These are phyloP conservation scores for Rhododendron williamsianum DNA, from an alignment of 148 eudicot species.

Conservation along the genomic window DNA sequence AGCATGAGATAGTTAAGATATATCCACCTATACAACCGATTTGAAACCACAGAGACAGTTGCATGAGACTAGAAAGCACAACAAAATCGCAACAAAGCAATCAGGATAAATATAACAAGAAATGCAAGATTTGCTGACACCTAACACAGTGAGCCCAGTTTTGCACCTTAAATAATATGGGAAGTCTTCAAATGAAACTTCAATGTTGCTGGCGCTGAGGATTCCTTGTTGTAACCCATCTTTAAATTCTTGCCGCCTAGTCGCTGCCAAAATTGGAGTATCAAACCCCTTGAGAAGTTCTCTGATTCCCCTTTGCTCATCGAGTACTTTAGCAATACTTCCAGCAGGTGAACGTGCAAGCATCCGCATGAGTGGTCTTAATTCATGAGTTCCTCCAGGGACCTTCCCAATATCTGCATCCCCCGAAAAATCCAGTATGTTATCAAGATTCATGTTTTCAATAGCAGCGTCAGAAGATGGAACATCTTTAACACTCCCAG, in stretches of 20 bases:
- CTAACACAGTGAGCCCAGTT: background rate
- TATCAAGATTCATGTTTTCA: slow-evolving; percentile 44
- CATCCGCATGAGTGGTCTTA: slow-evolving; percentile 47
- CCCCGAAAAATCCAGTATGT: slow-evolving; percentile 26
- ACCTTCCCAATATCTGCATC: slow-evolving; percentile 45
- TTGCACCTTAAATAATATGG: slow-evolving; percentile 80
- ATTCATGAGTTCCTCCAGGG: slow-evolving; percentile 31
- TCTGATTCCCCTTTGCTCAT: slow-evolving; percentile 44
- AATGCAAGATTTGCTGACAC: background rate
- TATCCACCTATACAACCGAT: background rate
- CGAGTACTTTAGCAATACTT: slow-evolving; percentile 50
- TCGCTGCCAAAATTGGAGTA: slow-evolving; percentile 33
- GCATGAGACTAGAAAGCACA: background rate
- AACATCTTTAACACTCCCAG: slow-evolving; percentile 39
- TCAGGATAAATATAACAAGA: background rate
- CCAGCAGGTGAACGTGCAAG: slow-evolving; percentile 42
- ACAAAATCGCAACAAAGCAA: background rate
- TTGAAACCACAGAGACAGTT: background rate
- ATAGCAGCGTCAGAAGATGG: slow-evolving; percentile 30
- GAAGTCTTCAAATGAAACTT: slow-evolving; percentile 64
- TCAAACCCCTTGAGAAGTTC: slow-evolving; percentile 50
- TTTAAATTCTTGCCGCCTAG: slow-evolving; percentile 57
- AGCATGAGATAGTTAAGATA: background rate
- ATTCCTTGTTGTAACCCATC: slow-evolving; percentile 51
- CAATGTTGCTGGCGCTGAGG: slow-evolving; percentile 39